Evolutionary conservation across 2,329 filamentous ascomycete species (phyloP).

Genomic region (Fusarium ambrosium): DNA sequence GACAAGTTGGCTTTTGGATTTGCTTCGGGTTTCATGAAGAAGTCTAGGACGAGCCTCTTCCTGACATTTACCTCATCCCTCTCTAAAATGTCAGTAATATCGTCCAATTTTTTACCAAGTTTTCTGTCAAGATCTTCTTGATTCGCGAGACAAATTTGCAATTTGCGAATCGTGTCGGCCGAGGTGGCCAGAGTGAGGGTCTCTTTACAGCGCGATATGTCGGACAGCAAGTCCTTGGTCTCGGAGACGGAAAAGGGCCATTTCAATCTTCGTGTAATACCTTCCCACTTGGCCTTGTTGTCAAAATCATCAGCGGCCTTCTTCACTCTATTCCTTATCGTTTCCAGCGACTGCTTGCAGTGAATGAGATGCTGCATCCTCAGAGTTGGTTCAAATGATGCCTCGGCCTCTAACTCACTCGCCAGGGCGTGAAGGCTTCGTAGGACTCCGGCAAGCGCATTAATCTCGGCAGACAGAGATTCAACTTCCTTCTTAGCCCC

Average conservation of each 20-base stretch:
- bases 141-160: conserved; percentile 8
- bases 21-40: conserved; percentile 11
- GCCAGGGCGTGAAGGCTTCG: conserved; percentile 10
- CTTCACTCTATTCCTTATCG: background rate
- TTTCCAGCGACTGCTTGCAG: conserved; percentile 5
- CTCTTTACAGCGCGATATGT: conserved; percentile 17
- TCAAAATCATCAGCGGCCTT: background rate
- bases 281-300: background rate
- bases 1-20: conserved; percentile 12
- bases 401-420: conserved; percentile 9
- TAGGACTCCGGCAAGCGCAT: background rate
- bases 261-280: conserved; percentile 4
- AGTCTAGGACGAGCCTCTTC: conserved; percentile 13
- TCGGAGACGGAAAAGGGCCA: conserved; percentile 27
- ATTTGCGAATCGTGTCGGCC: conserved; percentile 18
- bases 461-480: conserved; percentile 10
- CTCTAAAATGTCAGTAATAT: background rate
- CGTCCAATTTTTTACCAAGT: background rate
- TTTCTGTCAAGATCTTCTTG: background rate
- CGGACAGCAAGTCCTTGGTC: conserved; percentile 8
- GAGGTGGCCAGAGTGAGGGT: conserved; percentile 3
- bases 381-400: conserved; percentile 1
- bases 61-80: conserved; percentile 10
- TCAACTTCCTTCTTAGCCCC: conserved; percentile 5
- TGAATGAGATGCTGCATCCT: conserved; percentile 5